Evolutionary conservation across 2,329 filamentous ascomycete genomes (phyloP).

Genomic region (Ophiostoma himal-ulmi): DNA sequence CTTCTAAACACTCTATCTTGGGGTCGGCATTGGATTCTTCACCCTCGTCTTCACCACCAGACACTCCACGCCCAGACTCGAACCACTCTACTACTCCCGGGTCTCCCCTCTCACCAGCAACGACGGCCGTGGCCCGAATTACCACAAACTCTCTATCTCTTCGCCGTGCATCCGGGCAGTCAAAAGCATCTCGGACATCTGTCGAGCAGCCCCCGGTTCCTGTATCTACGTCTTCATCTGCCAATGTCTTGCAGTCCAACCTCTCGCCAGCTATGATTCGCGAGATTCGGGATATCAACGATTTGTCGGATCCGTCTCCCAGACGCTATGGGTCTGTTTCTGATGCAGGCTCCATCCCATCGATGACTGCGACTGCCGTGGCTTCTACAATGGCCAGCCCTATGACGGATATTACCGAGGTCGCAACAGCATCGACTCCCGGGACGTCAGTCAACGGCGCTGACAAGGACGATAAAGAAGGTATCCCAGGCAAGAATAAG

Average conservation of each 20-base stretch:
- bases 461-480: not conserved
- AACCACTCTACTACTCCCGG: not conserved
- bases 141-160: not conserved
- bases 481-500: not conserved
- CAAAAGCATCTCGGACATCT: not conserved
- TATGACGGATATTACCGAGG: slow-evolving; percentile 19
- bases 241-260: slow-evolving; percentile 10
- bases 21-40: not conserved
- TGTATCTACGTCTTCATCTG: not conserved
- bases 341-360: slow-evolving; percentile 15
- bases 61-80: not conserved
- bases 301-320: not conserved
- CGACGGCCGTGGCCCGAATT: slow-evolving; percentile 3
- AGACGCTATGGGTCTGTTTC: slow-evolving; percentile 16
- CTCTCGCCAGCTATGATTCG: slow-evolving; percentile 16
- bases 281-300: slow-evolving; percentile 15
- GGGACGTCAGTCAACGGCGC: slow-evolving; percentile 2
- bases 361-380: slow-evolving; percentile 7
- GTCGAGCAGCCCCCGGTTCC: not conserved
- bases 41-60: not conserved
- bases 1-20: not conserved
- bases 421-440: not conserved
- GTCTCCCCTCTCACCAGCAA: not conserved
- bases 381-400: slow-evolving; percentile 6
- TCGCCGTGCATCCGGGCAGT: not conserved